Percentiles rank a stretch among this genome's conserved stretches.
These are phyloP conservation scores for Smithsoniella earleae DNA, from an alignment of 163 green algal genomes.

Conservation along the genomic window DNA sequence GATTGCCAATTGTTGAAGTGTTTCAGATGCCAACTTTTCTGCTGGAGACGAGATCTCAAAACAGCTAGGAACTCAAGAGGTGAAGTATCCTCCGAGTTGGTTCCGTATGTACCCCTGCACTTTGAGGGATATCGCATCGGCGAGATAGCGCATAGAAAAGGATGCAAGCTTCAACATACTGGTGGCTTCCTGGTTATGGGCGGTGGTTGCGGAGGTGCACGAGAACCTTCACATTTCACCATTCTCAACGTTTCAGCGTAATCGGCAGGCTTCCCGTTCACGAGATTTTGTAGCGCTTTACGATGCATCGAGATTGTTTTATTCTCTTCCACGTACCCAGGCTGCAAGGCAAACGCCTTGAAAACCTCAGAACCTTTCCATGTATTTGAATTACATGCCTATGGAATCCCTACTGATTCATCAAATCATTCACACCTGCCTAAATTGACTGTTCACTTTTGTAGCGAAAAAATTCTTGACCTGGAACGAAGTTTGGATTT, in stretches of 20 bases:
- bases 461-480: neutral
- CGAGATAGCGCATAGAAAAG: too few relatives aligned
- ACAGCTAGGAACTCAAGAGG: too few relatives aligned
- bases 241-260: conserved; percentile 23
- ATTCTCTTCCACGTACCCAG: neutral
- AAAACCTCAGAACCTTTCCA: neutral
- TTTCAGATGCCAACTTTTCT: too few relatives aligned
- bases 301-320: neutral
- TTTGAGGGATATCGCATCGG: too few relatives aligned
- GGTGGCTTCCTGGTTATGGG: conserved; percentile 5
- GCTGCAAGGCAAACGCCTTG: neutral
- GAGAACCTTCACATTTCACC: conserved; percentile 14
- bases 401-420: neutral
- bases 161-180: too few relatives aligned
- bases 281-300: neutral
- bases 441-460: neutral
- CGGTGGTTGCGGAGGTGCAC: neutral
- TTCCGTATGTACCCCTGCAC: conserved; percentile 28
- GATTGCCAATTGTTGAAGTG: too few relatives aligned
- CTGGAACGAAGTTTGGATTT: too few relatives aligned
- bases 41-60: too few relatives aligned
- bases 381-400: neutral
- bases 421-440: neutral
- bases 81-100: conserved; percentile 28
- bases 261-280: neutral